A percentile compares a stretch with the other conserved stretches of the same genome.
Evolutionary conservation across 306 rosid genomes (phyloP).

Genomic region (Gastrolobium villosum): DNA sequence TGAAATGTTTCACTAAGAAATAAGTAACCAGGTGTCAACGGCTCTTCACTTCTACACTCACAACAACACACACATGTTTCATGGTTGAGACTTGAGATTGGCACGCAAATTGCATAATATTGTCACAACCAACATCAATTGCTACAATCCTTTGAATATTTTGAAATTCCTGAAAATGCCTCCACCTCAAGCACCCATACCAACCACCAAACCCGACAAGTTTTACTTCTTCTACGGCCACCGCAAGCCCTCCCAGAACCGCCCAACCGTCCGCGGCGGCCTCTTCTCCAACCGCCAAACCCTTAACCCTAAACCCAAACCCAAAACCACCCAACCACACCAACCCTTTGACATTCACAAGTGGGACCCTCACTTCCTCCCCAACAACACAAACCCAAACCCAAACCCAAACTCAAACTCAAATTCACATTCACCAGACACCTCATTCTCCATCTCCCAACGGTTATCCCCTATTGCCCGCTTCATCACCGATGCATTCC

Average conservation of each 20-base stretch:
- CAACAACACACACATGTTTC: too few species aligned
- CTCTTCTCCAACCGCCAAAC: constrained; percentile 71
- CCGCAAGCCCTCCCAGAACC: constrained; percentile 81
- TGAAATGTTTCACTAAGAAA: too few species aligned
- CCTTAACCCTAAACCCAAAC: constrained; percentile 48
- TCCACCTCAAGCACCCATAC: constrained; percentile 61
- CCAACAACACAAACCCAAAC: constrained; percentile 1
- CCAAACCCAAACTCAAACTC: background rate
- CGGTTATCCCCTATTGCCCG: constrained; percentile 80
- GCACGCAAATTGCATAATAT: too few species aligned
- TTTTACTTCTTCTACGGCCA: constrained; percentile 75
- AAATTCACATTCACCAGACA: constrained; percentile 36
- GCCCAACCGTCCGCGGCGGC: constrained; percentile 79
- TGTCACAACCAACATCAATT: too few species aligned
- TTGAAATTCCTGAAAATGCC: constrained; percentile 56
- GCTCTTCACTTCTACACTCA: too few species aligned
- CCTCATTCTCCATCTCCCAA: constrained; percentile 52
- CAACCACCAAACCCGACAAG: constrained; percentile 57
- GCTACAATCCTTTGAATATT: background rate
- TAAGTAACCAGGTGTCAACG: too few species aligned
- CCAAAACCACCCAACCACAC: background rate
- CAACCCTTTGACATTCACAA: constrained; percentile 61
- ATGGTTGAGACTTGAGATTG: too few species aligned
- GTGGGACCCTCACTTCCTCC: constrained; percentile 76
- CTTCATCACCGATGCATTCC: constrained; percentile 74